Percentiles rank a stretch among this genome's conserved stretches.
Evolutionary conservation across 2,329 filamentous ascomycete species (phyloP).

Genomic region (Sphaerostilbella broomeana): DNA sequence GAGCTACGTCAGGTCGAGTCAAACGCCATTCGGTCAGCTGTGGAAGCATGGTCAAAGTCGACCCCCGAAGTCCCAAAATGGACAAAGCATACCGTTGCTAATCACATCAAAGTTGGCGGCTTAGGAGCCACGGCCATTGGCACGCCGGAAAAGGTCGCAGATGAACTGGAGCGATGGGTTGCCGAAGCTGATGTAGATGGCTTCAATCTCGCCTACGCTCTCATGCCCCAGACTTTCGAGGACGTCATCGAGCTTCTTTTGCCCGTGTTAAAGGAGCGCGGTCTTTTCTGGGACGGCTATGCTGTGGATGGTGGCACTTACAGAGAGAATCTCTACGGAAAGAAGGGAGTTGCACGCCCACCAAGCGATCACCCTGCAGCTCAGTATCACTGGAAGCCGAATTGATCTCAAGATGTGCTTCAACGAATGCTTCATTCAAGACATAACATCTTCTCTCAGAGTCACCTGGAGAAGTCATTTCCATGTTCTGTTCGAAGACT

Average conservation of each 20-base stretch:
- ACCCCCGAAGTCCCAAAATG: conserved; percentile 26
- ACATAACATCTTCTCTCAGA: no score
- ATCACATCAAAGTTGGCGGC: conserved; percentile 28
- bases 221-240: conserved; percentile 54
- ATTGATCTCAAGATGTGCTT: no score
- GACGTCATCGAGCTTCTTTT: conserved; percentile 59
- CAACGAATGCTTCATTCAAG: no score
- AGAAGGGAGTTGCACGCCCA: conserved; percentile 28
- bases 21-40: conserved; percentile 51
- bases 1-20: conserved; percentile 56
- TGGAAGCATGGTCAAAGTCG: conserved; percentile 39
- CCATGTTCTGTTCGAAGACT: no score
- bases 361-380: conserved; percentile 34
- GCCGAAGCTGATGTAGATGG: conserved; percentile 53
- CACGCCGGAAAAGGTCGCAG: conserved; percentile 26
- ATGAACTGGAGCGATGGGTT: conserved; percentile 20
- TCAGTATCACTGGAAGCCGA: conserved; percentile 34
- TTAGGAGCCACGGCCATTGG: conserved; percentile 25
- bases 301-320: conserved; percentile 36
- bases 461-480: no score
- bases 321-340: conserved; percentile 36
- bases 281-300: conserved; percentile 49
- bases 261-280: conserved; percentile 53
- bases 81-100: conserved; percentile 29
- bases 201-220: conserved; percentile 30